Conservation (phyloP, 768 basidiomycete species). For the Candolleomyces efflorescens region DNA sequence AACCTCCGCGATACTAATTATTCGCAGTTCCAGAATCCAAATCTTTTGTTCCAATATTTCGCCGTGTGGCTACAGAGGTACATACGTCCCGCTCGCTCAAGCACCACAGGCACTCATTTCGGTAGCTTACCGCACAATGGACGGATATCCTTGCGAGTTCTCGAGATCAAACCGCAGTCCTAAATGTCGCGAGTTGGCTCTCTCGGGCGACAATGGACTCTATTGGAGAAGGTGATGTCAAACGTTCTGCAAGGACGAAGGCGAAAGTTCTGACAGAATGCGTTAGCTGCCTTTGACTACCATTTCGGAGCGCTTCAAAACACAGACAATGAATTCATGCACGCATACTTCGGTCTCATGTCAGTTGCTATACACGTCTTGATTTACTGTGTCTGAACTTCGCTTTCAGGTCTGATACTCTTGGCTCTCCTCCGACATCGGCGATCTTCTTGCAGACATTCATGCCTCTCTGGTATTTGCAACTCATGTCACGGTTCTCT, state of each 20-base stretch:
- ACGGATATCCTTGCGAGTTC: conserved; percentile 44
- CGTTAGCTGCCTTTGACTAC: conserved; percentile 48
- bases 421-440: conserved; percentile 42
- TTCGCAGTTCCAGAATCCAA: conserved; percentile 39
- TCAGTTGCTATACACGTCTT: conserved; percentile 14
- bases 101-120: neutral
- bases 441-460: conserved; percentile 47
- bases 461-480: conserved; percentile 43
- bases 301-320: conserved; percentile 51
- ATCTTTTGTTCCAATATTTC: conserved; percentile 47
- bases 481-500: conserved; percentile 43
- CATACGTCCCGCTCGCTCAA: neutral
- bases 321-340: conserved; percentile 47
- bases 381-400: neutral
- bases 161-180: conserved; percentile 31
- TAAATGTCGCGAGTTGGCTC: conserved; percentile 50
- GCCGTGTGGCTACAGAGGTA: conserved; percentile 38
- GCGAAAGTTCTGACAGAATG: neutral
- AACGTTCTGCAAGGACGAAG: neutral
- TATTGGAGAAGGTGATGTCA: conserved; percentile 40
- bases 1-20: neutral
- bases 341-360: conserved; percentile 52
- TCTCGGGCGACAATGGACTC: conserved; percentile 47
- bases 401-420: conserved; percentile 39
- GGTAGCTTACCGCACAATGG: conserved; percentile 47